Base-by-base conservation (phyloP, 495 filamentous ascomycete species). In the Penicillium malachiteum region DNA sequence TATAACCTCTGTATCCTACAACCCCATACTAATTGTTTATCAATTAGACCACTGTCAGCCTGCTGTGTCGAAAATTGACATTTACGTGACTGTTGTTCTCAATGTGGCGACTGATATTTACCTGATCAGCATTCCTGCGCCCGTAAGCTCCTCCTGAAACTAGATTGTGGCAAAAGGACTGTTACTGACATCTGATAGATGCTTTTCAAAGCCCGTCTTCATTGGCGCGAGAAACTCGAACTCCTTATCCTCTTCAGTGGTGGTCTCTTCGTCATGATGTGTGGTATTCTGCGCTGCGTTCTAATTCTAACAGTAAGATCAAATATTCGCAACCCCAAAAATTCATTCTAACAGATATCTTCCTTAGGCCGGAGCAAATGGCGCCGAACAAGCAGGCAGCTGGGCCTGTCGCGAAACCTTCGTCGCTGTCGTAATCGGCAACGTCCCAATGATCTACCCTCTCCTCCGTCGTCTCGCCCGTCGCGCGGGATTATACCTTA, bases 321-420 rank as follows among this genome's bases (percentile, higher is more conserved):
- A 33, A 37, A 35, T 9, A 32, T 5, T 6, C 3, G 26, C 6
- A 11, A 10, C 47, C 18, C 26, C n/a, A n/a, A 14, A 35, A 8
- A 8, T 5, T 6, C 2, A 16, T 4, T 21, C 30, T 44, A 44
- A 35, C 14, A 7, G 6, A 12, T 37, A 5, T 41, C 6, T 9
- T 1, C 21, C 14, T n/a, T 31, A 78, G 75, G 69, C 72, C 40
- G 74, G 74, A 26, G 72, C 73, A 18, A 75, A 81, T 60, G 72
- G 71, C 50, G 78, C 79, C 48, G 63, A 74, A 35, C 75, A 83
- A 72, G 80, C 81, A 7, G 81, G 82, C 38, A 77, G 74, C 70
- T 87, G 84, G 84, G 81, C 84, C 47, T 78, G 81, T 56, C 82
- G 83, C 46, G 84, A 86, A 57, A 84, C 82, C 35, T 86, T 87